Conservation (phyloP, 352 stramenopile genomes). For the Pythium plurisporium region DNA sequence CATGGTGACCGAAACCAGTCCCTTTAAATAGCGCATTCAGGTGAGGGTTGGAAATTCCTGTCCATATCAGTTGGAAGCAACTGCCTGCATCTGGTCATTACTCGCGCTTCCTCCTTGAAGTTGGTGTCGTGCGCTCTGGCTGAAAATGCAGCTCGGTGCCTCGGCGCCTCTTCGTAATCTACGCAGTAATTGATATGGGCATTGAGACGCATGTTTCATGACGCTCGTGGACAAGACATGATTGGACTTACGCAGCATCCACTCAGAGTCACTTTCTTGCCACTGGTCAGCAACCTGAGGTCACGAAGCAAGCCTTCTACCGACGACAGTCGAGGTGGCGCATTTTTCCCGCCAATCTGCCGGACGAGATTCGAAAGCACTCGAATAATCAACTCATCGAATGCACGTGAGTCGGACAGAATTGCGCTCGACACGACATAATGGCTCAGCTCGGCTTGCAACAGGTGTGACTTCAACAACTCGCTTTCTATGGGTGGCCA, state of each 20-base stretch:
- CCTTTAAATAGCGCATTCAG: slow-evolving; percentile 5
- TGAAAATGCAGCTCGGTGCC: slow-evolving; percentile 21
- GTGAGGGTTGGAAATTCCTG: not conserved
- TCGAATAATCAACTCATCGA: slow-evolving; percentile 65
- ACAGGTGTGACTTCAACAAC: slow-evolving; percentile 44
- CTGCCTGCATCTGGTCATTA: too few species aligned
- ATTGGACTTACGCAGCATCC: slow-evolving; percentile 50
- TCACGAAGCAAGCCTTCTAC: slow-evolving; percentile 40
- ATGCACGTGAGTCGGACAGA: slow-evolving; percentile 44
- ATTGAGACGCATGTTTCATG: not conserved
- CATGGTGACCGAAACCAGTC: not conserved
- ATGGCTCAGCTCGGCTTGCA: slow-evolving; percentile 15
- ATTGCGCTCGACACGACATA: slow-evolving; percentile 41
- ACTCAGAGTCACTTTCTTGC: slow-evolving; percentile 65
- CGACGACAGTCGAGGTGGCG: slow-evolving; percentile 55
- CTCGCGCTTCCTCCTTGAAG: too few species aligned
- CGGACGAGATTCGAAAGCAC: slow-evolving; percentile 53
- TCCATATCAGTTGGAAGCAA: not conserved
- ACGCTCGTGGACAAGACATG: not conserved
- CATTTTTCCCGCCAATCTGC: slow-evolving; percentile 47
- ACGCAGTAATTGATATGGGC: not conserved
- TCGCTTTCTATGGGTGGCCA: slow-evolving; percentile 29
- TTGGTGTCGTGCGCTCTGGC: slow-evolving; percentile 7
- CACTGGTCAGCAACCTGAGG: slow-evolving; percentile 41
- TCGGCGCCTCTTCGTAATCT: slow-evolving; percentile 23